Percentiles rank a stretch among this genome's conserved stretches.
Conservation (phyloP, 805 yeast genomes). For the Yarrowia sp. region DNA sequence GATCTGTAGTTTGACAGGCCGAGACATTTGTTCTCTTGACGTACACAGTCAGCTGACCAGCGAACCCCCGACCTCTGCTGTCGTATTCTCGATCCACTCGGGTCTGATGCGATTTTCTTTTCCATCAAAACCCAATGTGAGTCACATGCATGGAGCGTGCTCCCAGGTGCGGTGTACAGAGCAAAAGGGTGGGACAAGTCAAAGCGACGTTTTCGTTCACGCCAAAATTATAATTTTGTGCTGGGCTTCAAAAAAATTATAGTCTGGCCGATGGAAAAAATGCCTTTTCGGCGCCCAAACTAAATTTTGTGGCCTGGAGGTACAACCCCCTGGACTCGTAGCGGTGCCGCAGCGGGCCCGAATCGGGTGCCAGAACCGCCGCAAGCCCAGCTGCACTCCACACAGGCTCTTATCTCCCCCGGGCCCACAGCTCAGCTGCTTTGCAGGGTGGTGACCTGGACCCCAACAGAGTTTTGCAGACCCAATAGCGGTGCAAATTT, state of each 20-base stretch:
- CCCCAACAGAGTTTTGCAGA: constrained; percentile 29
- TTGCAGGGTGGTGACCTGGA: constrained; percentile 34
- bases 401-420: constrained; percentile 25
- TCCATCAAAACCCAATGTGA: constrained; percentile 13
- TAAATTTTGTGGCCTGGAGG: not conserved
- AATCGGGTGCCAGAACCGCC: not conserved
- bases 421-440: constrained; percentile 35
- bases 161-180: constrained; percentile 6
- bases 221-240: constrained; percentile 6
- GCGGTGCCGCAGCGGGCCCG: not conserved
- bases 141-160: constrained; percentile 23
- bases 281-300: not conserved
- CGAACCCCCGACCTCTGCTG: not conserved
- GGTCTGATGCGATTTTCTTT: constrained; percentile 18
- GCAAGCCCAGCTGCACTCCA: constrained; percentile 2
- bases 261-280: not conserved
- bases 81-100: too few relatives aligned
- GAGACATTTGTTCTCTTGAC: too few relatives aligned
- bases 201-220: constrained; percentile 25
- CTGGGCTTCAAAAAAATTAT: not conserved
- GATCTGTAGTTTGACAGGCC: too few relatives aligned
- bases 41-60: too few relatives aligned
- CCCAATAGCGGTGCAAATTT: constrained; percentile 33
- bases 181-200: constrained; percentile 35
- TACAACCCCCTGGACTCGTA: not conserved